Evolutionary conservation across 352 stramenopile species (phyloP).

Genomic region (Phytophthora sp.): DNA sequence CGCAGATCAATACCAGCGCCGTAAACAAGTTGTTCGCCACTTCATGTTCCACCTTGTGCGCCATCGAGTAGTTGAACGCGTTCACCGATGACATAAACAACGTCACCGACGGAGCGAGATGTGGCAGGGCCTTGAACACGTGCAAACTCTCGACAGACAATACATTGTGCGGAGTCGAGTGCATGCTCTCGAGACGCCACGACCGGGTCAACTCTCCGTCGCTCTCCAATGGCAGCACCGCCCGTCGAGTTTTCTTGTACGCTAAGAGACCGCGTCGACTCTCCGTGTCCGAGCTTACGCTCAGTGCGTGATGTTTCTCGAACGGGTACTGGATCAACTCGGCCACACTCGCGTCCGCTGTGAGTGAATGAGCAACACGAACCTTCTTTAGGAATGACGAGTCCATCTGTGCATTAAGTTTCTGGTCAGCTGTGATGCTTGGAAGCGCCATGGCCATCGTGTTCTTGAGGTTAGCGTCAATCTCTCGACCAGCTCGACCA

Average conservation of each 20-base stretch:
- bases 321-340: conserved; percentile 41
- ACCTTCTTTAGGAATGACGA: conserved; percentile 36
- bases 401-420: conserved; percentile 33
- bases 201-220: conserved; percentile 21
- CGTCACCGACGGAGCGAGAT: conserved; percentile 50
- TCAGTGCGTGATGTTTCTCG: conserved; percentile 30
- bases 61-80: conserved; percentile 68
- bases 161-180: conserved; percentile 9
- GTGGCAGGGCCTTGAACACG: conserved; percentile 62
- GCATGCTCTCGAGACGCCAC: conserved; percentile 17
- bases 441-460: conserved; percentile 34
- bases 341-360: conserved; percentile 31
- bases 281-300: conserved; percentile 3
- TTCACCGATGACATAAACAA: conserved; percentile 54
- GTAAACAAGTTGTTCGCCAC: conserved; percentile 45
- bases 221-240: neutral
- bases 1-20: conserved; percentile 33
- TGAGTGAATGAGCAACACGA: conserved; percentile 35
- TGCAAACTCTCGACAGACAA: conserved; percentile 53
- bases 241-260: conserved; percentile 24
- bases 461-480: conserved; percentile 37
- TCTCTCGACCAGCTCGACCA: conserved; percentile 28
- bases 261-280: conserved; percentile 21
- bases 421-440: conserved; percentile 40
- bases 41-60: conserved; percentile 48